Base-by-base conservation (phyloP, 352 stramenopile genomes). In the Phytopythium vexans region DNA sequence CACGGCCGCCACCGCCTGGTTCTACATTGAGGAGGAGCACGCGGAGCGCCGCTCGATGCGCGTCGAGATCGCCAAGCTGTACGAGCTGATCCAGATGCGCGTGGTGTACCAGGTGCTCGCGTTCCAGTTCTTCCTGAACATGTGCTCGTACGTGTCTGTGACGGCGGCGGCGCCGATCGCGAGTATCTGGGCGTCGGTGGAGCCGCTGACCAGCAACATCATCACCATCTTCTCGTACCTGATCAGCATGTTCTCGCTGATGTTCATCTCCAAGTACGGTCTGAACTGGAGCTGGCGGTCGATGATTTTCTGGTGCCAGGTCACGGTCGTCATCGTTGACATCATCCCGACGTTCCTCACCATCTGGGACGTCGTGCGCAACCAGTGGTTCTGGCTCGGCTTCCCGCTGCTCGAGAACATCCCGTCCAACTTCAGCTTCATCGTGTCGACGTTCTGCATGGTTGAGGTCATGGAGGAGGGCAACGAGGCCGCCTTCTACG, bases 351-450 rank as follows among this genome's bases (percentile, higher is more conserved):
- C 61, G 6, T 78, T 76, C 35, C 42, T 77, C 14, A 85, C 71
- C 7, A 74, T 80, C 31, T 85, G 62, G 57, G 68, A 75, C 43
- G 56, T 82, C 42, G 60, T 74, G 9, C 70, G 74, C 14, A 69
- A 56, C 49, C 74, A 79, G 44, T 85, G 72, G 71, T 82, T 85
- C 56, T 85, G 65, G 60, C 45, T 85, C 31, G 70, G 70, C 8
- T 56, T 80, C 15, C 70, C 70, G 36, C 60, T 85, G 3, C 42
- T 77, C 8, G 56, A 68, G 41, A 58, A 75, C 35, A 50, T 85
- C 8, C 74, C 71, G 12, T 46, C 33, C 36, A 73, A 66, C 50
- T 65, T 79, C 27, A 55, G 62, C 32, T 85, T 77, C 44, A 71
- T 85, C 43, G 64, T 82, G 27, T 62, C 68, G 1, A 82, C 71